phyloP scores from a whole-genome alignment of 2,329 filamentous ascomycete genomes.

The Nannizziopsis barbatae region DNA sequence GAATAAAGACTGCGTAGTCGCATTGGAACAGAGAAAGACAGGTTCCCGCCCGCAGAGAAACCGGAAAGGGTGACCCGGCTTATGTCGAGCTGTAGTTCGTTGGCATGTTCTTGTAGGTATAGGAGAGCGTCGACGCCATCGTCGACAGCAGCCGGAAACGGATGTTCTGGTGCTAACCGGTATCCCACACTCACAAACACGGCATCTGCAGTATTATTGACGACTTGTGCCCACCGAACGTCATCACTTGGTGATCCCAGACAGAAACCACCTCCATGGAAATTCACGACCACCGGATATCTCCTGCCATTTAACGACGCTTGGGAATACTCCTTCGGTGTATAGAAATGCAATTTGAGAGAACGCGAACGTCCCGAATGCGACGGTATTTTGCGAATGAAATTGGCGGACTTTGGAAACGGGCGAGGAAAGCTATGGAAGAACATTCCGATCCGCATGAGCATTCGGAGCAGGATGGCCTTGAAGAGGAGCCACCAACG shows the following conservation, averaged over 20 bases:
- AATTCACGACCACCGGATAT: slow-evolving; percentile 51
- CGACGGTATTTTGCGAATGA: slow-evolving; percentile 43
- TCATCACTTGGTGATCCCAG: slow-evolving; percentile 51
- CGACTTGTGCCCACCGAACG: slow-evolving; percentile 46
- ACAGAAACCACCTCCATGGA: slow-evolving; percentile 54
- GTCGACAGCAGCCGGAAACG: slow-evolving; percentile 53
- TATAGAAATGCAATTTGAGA: slow-evolving; percentile 47
- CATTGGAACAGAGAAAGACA: slow-evolving; percentile 51
- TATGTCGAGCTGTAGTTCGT: slow-evolving; percentile 46
- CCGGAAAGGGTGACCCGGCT: slow-evolving; percentile 49
- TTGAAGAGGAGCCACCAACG: slow-evolving; percentile 37
- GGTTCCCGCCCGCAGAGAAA: slow-evolving; percentile 54
- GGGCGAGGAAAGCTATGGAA: slow-evolving; percentile 53
- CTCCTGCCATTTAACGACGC: slow-evolving; percentile 30
- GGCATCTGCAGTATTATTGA: slow-evolving; percentile 46
- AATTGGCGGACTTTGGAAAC: slow-evolving; percentile 49
- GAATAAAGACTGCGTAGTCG: slow-evolving; percentile 32
- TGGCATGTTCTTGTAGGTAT: slow-evolving; percentile 46
- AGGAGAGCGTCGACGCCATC: slow-evolving; percentile 52
- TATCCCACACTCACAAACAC: slow-evolving; percentile 53
- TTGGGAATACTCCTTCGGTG: slow-evolving; percentile 36
- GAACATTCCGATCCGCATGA: slow-evolving; percentile 59
- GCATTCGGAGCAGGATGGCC: slow-evolving; percentile 54
- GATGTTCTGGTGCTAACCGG: slow-evolving; percentile 49
- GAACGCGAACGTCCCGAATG: slow-evolving; percentile 34